Evolutionary conservation across 2,329 filamentous ascomycete genomes (phyloP), one percentile per base, ranked within the genome.

Genomic region (Fusarium falciforme): DNA sequence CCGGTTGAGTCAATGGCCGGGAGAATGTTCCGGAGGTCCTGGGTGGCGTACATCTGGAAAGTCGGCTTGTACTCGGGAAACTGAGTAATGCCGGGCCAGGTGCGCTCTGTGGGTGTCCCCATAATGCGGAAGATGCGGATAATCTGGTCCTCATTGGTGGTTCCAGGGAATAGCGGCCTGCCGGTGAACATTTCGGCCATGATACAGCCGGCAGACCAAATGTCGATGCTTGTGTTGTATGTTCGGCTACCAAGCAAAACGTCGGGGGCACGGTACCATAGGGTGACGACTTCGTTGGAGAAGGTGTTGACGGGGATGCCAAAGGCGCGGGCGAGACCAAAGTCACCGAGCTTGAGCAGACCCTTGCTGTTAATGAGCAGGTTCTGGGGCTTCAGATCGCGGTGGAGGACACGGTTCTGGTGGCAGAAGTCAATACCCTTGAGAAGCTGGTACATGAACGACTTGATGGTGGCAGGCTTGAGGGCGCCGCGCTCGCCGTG

Each of bases 161-260:
- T 99, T 67, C 96, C 96, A 0, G 96, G 96, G 85, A 99, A 99
- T 8, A 99, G 89, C 0, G 96, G 96, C 20, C 96, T 90, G 5
- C 96, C 96, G 0, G 96, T 98, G 83, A 97, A 98, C 95, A 99
- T 98, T 85, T 99, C 96, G 11, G 96, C 96, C 96, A 99, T 98
- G 87, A 99, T 99, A 83, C 96, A 99, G 66, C 96, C 96, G 8
- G 96, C 96, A 8, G 94, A 98, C 96, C 96, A 99, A 81, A 99
- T 98, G 80, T 99, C 96, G 82, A 99, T 98, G 84, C 94, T 97
- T n/a, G 96, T 99, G 85, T 98, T 99, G 86, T 99, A 99, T 25
- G 96, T 98, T 75, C 96, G 89, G 79, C 93, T 96, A 61, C 96
- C 96, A 54, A 99, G 89, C 61, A 99, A 89, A 55, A 99, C 96